Base-by-base conservation (phyloP, 805 yeast genomes). In the Ogataea saltuana region DNA sequence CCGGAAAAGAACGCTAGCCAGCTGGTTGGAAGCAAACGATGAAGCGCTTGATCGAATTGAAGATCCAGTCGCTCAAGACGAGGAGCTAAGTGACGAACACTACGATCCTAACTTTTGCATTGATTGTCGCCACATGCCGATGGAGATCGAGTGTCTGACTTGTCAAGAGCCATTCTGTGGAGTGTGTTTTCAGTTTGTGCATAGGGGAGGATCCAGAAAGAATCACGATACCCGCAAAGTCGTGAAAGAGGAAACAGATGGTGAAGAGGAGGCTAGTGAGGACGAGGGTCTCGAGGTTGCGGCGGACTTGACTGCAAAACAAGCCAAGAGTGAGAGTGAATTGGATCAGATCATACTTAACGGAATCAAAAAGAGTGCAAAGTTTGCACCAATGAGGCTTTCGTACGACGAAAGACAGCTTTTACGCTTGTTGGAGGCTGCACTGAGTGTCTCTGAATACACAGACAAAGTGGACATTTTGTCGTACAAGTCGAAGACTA, bases 391-490 rank as follows among this genome's bases (percentile, higher is more conserved):
- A 12, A 59, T 85, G 71, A 72, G 95, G 49, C 69, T 85, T 25
- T 74, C 84, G 0, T 65, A 67, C 36, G 85, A 81, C 33, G 95
- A 85, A 60, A 74, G 95, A 50, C 85, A 83, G 59, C 60, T 82
- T 30, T 63, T 85, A 41, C 70, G 84, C 45, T 63, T 85, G 31
- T 65, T 85, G 32, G 89, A 85, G 50, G 89, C 93, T 1, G 89
- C 90, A 0, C 66, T 85, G 40, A 77, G 82, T 51, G 95, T 85
- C 9, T 80, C 87, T 12, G 91, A 85, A 54, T 85, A 85, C 58
- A 85, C 91, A 0, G 90, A 85, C 55, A 77, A 80, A 53, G 88
- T 85, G 32, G 95, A 85, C 59, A 80, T 85, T 28, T 60, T 81
- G 20, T 71, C 84, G 1, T 80, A 83, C 53, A 69, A 78, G 3